A percentile compares a stretch with the other conserved stretches of the same genome.
These are phyloP conservation scores for Cunninghamia lanceolata DNA, from an alignment of 75 land plant genomes.

Conservation along the genomic window DNA sequence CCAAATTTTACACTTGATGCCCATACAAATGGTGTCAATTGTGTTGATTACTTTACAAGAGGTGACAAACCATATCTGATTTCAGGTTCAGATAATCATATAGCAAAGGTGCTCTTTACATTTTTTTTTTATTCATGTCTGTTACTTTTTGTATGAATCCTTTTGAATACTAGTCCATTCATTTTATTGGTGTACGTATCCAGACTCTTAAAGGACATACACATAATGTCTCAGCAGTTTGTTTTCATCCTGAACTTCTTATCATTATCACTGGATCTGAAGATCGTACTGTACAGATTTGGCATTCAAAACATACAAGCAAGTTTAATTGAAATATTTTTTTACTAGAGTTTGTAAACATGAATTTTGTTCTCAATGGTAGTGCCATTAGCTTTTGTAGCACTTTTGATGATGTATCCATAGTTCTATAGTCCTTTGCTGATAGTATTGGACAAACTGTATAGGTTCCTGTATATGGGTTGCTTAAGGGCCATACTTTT, in stretches of 20 bases:
- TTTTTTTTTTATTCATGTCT: background rate
- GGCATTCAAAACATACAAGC: slow-evolving; percentile 91
- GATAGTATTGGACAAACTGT: background rate
- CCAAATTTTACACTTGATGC: too few relatives aligned
- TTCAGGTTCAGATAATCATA: slow-evolving; percentile 92
- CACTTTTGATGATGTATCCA: too few relatives aligned
- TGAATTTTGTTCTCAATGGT: background rate
- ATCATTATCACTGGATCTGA: slow-evolving; percentile 84
- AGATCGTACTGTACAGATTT: slow-evolving; percentile 84
- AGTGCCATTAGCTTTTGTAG: too few relatives aligned
- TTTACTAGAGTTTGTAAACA: background rate
- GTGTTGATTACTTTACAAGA: too few relatives aligned
- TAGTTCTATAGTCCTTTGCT: background rate
- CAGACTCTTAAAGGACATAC: slow-evolving; percentile 87
- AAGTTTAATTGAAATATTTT: slow-evolving; percentile 5
- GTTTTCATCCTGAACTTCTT: slow-evolving; percentile 86
- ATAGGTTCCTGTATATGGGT: too few relatives aligned
- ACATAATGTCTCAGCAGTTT: too few relatives aligned
- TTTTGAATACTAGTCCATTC: background rate
- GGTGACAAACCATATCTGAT: slow-evolving; percentile 68
- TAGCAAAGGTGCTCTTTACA: slow-evolving; percentile 61
- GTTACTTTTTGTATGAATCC: too few relatives aligned
- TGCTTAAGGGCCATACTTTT: too few relatives aligned
- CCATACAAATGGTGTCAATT: too few relatives aligned
- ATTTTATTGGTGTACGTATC: slow-evolving; percentile 37